Conservation (phyloP, 2,329 filamentous ascomycete species). For the Aspergillus awamori region DNA sequence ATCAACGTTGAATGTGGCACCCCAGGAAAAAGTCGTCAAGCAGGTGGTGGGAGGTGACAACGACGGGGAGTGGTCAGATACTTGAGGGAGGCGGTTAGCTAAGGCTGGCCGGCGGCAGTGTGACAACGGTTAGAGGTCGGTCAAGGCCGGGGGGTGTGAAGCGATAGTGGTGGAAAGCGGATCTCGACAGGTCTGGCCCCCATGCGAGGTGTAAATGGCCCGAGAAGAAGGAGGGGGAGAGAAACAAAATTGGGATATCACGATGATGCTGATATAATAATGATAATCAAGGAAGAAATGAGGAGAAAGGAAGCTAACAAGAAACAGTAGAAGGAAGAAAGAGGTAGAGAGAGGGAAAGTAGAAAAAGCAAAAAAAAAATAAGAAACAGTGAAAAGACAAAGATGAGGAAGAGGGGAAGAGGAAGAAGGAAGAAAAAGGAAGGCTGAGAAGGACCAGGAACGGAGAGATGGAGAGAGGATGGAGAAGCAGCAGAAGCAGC, state of each 20-base stretch:
- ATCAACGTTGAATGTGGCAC: conserved; percentile 18
- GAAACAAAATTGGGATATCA: conserved; percentile 20
- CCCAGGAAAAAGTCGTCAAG: conserved; percentile 16
- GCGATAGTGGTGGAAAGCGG: conserved; percentile 26
- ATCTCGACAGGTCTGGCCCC: conserved; percentile 18
- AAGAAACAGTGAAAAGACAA: conserved; percentile 10
- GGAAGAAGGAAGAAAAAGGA: conserved; percentile 12
- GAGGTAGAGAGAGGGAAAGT: conserved; percentile 19
- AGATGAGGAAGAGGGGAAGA: conserved; percentile 11
- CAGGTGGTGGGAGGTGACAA: conserved; percentile 16
- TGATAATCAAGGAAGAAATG: not conserved
- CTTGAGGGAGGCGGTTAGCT: conserved; percentile 29
- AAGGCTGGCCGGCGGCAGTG: conserved; percentile 30
- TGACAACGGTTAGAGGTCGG: conserved; percentile 28
- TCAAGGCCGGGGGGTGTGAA: conserved; percentile 20
- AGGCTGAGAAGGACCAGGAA: not conserved
- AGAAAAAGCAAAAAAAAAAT: conserved; percentile 16
- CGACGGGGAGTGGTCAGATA: conserved; percentile 23
- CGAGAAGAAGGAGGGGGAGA: conserved; percentile 21
- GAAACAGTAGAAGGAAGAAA: conserved; percentile 15
- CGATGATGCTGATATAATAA: not conserved
- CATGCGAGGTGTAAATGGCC: conserved; percentile 27
- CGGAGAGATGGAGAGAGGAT: not conserved
- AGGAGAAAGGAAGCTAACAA: conserved; percentile 10
- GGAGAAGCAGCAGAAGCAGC: no score